Base-by-base conservation (phyloP, 176 grass and related monocot species). In the Aegilops umbellulata region DNA sequence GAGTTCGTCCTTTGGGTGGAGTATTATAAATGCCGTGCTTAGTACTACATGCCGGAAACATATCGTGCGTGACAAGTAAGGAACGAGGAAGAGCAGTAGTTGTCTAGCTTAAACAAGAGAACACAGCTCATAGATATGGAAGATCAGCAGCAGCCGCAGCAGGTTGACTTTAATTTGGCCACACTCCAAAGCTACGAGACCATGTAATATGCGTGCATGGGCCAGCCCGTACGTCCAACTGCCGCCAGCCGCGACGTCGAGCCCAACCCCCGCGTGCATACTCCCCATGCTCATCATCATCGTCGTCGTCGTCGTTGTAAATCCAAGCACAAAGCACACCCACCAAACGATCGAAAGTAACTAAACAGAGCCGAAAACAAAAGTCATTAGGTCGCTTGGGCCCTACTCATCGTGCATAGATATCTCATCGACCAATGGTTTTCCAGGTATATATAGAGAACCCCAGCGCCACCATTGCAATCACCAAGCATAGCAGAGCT, bases 161-260 rank as follows among this genome's bases (percentile, higher is more conserved):
- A n/a, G 36, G 82, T 85, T 87, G 92, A 90, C 90, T 94, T 94
- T 83, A 82, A 64, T 92, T 92, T 83, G 61, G 70, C 90, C 80
- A 39, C 82, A 94, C 88, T 95, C 88, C 81, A 85, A 90, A 90
- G 78, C 60, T 84, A 79, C 63, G 44, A 46, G 23, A 19, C 71
- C 71, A 46, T 74, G 39, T 27, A 72, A 74, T 42, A 31, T 31
- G 84, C 61, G 32, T 79, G 82, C 31, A 32, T 61, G 69, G 49
- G 9, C 41, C 69, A 38, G 7, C 69, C n/a, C n/a, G 49, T 42
- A 42, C 41, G 41, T 57, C 23, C 30, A 72, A 74, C 41, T 42
- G 79, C 82, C 36, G 29, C 70, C 7, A 72, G 65, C 26, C 12
- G 74, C 47, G 85, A 84, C 83, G 79, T 80, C 49, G 84, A 92